Evolutionary conservation across 768 basidiomycete species (phyloP).

Genomic region (Hypholoma fasciculare): DNA sequence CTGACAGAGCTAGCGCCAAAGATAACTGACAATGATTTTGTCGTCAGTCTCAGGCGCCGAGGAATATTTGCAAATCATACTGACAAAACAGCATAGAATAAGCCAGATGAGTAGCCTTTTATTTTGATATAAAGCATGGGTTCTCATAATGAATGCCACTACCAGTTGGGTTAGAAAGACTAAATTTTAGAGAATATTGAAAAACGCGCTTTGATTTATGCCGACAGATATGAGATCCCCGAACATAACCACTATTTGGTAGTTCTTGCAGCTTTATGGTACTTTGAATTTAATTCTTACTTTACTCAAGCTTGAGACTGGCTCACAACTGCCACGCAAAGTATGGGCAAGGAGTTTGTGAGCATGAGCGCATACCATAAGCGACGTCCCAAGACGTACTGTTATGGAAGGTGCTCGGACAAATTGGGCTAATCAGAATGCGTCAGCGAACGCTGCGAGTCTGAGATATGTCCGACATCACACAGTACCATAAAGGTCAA

Average conservation of each 20-base stretch:
- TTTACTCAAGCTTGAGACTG: background rate
- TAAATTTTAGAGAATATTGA: background rate
- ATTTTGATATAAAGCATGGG: slow-evolving; percentile 13
- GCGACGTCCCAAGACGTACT: background rate
- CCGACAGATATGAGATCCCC: slow-evolving; percentile 8
- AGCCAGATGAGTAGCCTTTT: slow-evolving; percentile 4
- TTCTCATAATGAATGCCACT: slow-evolving; percentile 14
- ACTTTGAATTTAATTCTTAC: background rate
- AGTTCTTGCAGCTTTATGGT: slow-evolving; percentile 5
- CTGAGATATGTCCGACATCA: too few relatives aligned
- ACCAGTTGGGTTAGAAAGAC: background rate
- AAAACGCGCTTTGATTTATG: slow-evolving; percentile 2
- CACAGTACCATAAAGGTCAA: slow-evolving; percentile 11
- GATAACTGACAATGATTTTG: background rate
- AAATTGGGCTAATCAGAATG: slow-evolving; percentile 1
- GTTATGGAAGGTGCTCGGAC: background rate
- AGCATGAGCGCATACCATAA: background rate
- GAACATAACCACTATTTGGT: slow-evolving; percentile 6
- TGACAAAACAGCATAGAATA: background rate
- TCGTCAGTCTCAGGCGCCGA: background rate
- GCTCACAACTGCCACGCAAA: background rate
- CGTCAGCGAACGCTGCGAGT: background rate
- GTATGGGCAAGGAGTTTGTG: background rate
- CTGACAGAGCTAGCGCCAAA: slow-evolving; percentile 10
- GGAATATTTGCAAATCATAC: background rate